These are phyloP conservation scores for Amylostereum areolatum DNA, from an alignment of 1,284 basidiomycete species.

Conservation along the genomic window DNA sequence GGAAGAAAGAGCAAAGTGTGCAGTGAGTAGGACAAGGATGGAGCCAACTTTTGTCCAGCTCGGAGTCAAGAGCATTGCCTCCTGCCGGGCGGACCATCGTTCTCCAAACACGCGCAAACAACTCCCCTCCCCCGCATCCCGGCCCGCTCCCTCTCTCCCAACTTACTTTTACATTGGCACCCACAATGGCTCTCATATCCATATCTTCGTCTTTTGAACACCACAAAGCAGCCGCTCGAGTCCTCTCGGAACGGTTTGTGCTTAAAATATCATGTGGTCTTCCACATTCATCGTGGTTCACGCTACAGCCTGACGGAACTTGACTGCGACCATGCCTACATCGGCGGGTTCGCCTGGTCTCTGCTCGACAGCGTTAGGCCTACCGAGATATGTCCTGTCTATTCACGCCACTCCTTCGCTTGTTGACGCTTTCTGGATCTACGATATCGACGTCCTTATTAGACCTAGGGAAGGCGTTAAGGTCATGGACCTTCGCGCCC, in stretches of 20 bases:
- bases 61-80: too few species aligned
- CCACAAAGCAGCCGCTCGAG: neutral
- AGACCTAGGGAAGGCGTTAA: constrained; percentile 15
- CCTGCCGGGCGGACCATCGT: too few species aligned
- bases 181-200: neutral
- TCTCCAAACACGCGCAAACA: too few species aligned
- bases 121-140: too few species aligned
- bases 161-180: too few species aligned
- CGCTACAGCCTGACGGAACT: constrained; percentile 14
- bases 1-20: too few species aligned
- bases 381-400: constrained; percentile 22
- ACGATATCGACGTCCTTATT: constrained; percentile 32
- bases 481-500: constrained; percentile 15
- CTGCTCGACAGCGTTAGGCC: constrained; percentile 24
- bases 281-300: constrained; percentile 20
- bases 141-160: too few species aligned
- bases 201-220: neutral
- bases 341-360: constrained; percentile 30
- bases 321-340: constrained; percentile 23
- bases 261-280: constrained; percentile 8
- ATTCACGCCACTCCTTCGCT: neutral
- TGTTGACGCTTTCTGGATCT: neutral
- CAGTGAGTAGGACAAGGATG: too few species aligned
- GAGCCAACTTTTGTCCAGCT: too few species aligned
- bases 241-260: neutral